phyloP scores from a whole-genome alignment of 805 yeast species.

The Saccharomycopsis malanga region DNA sequence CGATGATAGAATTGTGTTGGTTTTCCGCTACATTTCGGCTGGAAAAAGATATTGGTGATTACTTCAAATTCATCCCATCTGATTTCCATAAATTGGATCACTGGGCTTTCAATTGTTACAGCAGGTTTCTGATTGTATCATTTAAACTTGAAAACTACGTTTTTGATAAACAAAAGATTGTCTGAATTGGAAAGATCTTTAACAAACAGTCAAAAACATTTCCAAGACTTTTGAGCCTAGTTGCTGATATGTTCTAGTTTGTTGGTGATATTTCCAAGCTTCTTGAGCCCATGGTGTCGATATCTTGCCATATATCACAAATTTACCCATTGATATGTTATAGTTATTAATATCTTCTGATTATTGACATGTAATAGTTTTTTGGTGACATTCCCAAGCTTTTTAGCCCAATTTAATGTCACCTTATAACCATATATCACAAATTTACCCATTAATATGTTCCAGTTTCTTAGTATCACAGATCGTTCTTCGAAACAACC shows the following conservation, averaged over 20 bases:
- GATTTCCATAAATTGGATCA: conserved; percentile 91
- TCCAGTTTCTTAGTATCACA: too few relatives aligned
- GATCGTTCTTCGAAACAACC: too few relatives aligned
- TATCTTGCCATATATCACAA: too few relatives aligned
- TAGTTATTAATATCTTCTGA: too few relatives aligned
- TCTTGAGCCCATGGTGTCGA: too few relatives aligned
- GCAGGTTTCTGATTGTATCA: conserved; percentile 87
- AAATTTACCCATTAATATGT: too few relatives aligned
- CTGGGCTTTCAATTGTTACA: conserved; percentile 83
- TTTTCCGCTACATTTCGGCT: conserved; percentile 83
- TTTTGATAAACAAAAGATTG: conserved; percentile 75
- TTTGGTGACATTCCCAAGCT: too few relatives aligned
- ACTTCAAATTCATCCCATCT: conserved; percentile 99
- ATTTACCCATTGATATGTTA: too few relatives aligned
- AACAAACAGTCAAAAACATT: conserved; percentile 77
- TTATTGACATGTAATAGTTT: too few relatives aligned
- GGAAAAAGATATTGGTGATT: conserved; percentile 77
- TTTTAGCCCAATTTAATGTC: too few relatives aligned
- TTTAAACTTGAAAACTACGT: conserved; percentile 90
- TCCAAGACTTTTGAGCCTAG: conserved; percentile 60
- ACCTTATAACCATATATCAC: too few relatives aligned
- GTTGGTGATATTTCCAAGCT: too few relatives aligned
- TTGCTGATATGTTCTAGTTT: conserved; percentile 52
- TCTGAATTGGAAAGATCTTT: conserved; percentile 67
- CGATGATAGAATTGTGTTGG: conserved; percentile 82